Evolutionary conservation across 768 basidiomycete genomes (phyloP), one percentile per base, ranked within the genome.

Genomic region (Amanita polypyramis): DNA sequence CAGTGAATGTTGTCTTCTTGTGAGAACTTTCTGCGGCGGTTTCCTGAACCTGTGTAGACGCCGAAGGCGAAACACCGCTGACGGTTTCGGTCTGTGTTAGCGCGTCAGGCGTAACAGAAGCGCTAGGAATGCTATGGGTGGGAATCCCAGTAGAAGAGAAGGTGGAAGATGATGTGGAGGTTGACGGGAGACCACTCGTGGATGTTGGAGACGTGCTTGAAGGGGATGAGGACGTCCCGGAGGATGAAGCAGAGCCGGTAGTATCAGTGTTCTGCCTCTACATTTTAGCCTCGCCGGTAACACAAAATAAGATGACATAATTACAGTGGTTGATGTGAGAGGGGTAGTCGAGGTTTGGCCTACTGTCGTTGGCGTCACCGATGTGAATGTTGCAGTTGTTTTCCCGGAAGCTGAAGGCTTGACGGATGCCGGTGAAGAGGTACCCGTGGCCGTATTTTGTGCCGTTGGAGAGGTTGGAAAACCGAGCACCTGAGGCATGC

Each of bases 1-100:
- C 71, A 14, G 80, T 87, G 46, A 77, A 64, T 4, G 76, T 67
- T 29, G 63, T 70, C 50, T 62, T 66, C 52, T 68, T 68, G 32
- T 64, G 20, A n/a, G 35, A 52, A 20, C 60, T 50, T 2, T 58
- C 52, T 14, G 59, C 57, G 35, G 2, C 12, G n/a, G 17, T 21
- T 34, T 57, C 62, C 33, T 61, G 58, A 23, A 29, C 12, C 38
- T 58, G 35, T 5, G 64, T 48, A 21, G 70, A 49, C 10, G 66
- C 36, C 17, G 58, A 57, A 7, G 67, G 56, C 27, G 64, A 52
- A 32, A 62, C 53, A 37, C 62, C 53, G 17, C 56, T 53, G 5
- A 67, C 61, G 3, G 65, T 53, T 12, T 49, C 33, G 1, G 69
- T 59, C 23, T 60, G 52, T 9, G 66, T 65, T 53, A 43, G 21